Evolutionary conservation across 2,329 filamentous ascomycete genomes (phyloP), one percentile per base, ranked within the genome.

Genomic region (Microsporum audouinii): DNA sequence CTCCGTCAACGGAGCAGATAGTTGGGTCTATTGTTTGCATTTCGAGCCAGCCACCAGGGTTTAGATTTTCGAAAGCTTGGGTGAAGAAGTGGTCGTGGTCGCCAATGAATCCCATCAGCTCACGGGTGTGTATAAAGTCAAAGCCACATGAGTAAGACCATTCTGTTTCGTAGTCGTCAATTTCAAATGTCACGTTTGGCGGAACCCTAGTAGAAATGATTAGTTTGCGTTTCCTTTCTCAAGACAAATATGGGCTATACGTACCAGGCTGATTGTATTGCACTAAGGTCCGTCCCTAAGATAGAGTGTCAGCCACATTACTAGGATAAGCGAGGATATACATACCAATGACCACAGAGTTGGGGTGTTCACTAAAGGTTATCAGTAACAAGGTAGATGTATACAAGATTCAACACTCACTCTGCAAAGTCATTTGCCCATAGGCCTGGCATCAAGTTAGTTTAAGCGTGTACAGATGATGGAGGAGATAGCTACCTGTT

Each of bases 31-130:
- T 67, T 70, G 67, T 76, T 66, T 80, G 77, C 43, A 80, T 68
- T 63, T 82, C 80, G 31, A 82, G 67, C 69, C 76, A 82, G 14
- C 80, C 80, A 3, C 78, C 79, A 0, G 78, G 79, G 59, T 74
- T 75, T 6, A 82, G 74, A 31, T 63, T 41, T 17, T 27, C 58
- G 14, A 55, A 45, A 5, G 76, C 73, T 60, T 77, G 75, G 14
- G 61, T 12, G 59, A 68, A 68, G 5, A 71, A 65, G 1, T 59
- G 62, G 23, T 47, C 56, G 17, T 64, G 68, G 41, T 70, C 65
- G 7, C 61, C 51, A 6, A 70, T 63, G 2, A 61, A 67, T 1
- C 66, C 68, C 53, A 63, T 62, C 1, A 70, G 60, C 8, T 61
- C 61, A 4, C 68, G 71, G 38, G 68, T 68, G 60, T 75, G 75